Evolutionary conservation across 2,329 filamentous ascomycete species (phyloP).

Genomic region (Tolypocladium pustulatum): DNA sequence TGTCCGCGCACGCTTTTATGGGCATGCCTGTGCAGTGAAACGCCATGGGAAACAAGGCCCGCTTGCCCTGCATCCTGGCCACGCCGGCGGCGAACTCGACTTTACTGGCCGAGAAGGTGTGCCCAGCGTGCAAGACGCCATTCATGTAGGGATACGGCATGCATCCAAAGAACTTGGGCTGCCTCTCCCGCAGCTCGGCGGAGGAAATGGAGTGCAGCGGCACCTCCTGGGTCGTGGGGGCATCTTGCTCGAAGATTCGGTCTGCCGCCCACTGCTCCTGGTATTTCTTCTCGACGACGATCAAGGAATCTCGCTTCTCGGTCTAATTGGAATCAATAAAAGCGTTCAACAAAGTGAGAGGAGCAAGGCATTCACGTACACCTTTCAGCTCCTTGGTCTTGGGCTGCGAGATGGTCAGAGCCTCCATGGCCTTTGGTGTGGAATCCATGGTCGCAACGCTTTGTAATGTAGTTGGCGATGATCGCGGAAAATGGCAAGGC

Average conservation of each 20-base stretch:
- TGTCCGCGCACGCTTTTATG: slow-evolving; percentile 95
- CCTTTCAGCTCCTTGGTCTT: slow-evolving; percentile 53
- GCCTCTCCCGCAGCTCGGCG: slow-evolving; percentile 64
- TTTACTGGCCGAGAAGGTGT: slow-evolving; percentile 86
- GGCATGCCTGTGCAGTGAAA: slow-evolving; percentile 94
- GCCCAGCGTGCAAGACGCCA: slow-evolving; percentile 79
- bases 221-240: slow-evolving; percentile 68
- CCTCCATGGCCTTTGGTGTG: slow-evolving; percentile 38
- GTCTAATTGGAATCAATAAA: slow-evolving; percentile 39
- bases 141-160: slow-evolving; percentile 62
- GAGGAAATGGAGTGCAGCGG: slow-evolving; percentile 64
- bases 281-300: slow-evolving; percentile 83
- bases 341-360: background rate
- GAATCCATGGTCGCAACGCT: slow-evolving; percentile 27
- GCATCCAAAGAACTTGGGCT: slow-evolving; percentile 80
- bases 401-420: slow-evolving; percentile 32
- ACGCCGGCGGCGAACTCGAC: slow-evolving; percentile 86
- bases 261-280: slow-evolving; percentile 52
- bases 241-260: slow-evolving; percentile 71
- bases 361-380: slow-evolving; percentile 23
- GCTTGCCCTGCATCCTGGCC: slow-evolving; percentile 82
- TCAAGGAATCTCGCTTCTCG: slow-evolving; percentile 75
- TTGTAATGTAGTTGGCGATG: background rate
- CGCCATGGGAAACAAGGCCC: slow-evolving; percentile 78
- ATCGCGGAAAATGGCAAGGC: background rate